Evolutionary conservation across 2,329 filamentous ascomycete genomes (phyloP), one percentile per base, ranked within the genome.

Genomic region (Penicillium sp.): DNA sequence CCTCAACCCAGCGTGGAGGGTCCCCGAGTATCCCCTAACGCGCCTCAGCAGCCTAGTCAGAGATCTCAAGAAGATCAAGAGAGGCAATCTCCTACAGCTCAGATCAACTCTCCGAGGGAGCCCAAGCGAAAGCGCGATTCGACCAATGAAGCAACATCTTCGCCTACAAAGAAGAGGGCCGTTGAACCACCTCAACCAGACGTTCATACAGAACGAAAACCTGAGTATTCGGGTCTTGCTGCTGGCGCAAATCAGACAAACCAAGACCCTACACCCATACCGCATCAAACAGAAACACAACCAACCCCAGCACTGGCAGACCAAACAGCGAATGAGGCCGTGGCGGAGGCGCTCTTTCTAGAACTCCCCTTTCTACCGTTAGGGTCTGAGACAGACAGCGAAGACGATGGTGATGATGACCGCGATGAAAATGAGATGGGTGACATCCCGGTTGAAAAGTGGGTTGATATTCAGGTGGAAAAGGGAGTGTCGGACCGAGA

Each of bases 381-480:
- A 13, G 51, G 42, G 5, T 47, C 56, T 23, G 43, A 46, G 12
- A 22, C 52, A 2, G 52, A 55, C 11, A 42, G 62, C 3, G 56
- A 64, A 11, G 61, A 59, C 2, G 60, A 64, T 0, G 56, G 61
- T 2, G 59, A 61, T 14, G 62, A 59, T 13, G 20, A 43, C 1
- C 55, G 55, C 1, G 56, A 60, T 7, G 55, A 61, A 30, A 12
- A 32, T 11, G 28, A 42, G 25, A 36, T 42, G 6, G 51, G 48
- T 6, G 39, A 55, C 14, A 38, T 39, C 2, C 32, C 37, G 15
- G 45, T 66, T n/a, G 60, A 66, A 20, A 45, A 50, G 14, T 70
- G 66, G 66, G 65, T 70, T 20, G 54, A 64, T 12, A 44, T 55
- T 10, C 59, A 57, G 12, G 42, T 62, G 15, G 46, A 43, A n/a